Evolutionary conservation across 139 green algal species (phyloP), one percentile per base, ranked within the genome.

Genomic region (Desmodesmus armatus): DNA sequence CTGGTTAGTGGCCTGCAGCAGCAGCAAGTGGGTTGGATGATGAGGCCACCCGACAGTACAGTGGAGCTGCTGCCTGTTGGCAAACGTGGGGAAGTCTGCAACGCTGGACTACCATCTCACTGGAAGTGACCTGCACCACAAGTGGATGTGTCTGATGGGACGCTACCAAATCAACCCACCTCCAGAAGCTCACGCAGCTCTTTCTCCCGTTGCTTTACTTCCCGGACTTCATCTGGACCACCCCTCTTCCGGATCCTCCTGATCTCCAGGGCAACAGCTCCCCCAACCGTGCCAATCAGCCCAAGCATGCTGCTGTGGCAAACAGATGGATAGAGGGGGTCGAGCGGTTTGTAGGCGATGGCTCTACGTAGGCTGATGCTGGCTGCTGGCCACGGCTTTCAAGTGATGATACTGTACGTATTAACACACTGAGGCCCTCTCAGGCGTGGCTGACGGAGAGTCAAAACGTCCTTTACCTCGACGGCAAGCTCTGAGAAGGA

Each of bases 211-310:
- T 69, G 33, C 43, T 81, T 81, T 7, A 29, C 31, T 1, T 71
- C 76, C n/a, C 33, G 25, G 17, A 73, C 17, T 55, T 80, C 53
- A 47, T 67, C 55, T 31, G 58, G 31, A 33, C 49, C 69, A 25
- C 74, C 74, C 29, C 33, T 43, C 55, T 72, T 82, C 35, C 62
- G 76, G 5, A 53, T 15, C 21, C 76, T 35, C 37, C 40, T 53
- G 23, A 82, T 41, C 39, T 82, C 76, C 49, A 82, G 17, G 5
- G 76, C 76, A 72, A 39, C 76, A 19, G 76, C 76, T 33, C 76
- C 76, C 3, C 27, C 76, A 19, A 82, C 76, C 11, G 76, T 82
- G 25, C 76, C 76, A 27, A 82, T 9, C 2, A 82, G 55, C 1
- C 76, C 76, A 31, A 82, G 31, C 76, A 82, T 82, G 1, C n/a